Evolutionary conservation across 2,329 filamentous ascomycete species (phyloP), one percentile per base, ranked within the genome.

Genomic region (Trichoderma brevicompactum): DNA sequence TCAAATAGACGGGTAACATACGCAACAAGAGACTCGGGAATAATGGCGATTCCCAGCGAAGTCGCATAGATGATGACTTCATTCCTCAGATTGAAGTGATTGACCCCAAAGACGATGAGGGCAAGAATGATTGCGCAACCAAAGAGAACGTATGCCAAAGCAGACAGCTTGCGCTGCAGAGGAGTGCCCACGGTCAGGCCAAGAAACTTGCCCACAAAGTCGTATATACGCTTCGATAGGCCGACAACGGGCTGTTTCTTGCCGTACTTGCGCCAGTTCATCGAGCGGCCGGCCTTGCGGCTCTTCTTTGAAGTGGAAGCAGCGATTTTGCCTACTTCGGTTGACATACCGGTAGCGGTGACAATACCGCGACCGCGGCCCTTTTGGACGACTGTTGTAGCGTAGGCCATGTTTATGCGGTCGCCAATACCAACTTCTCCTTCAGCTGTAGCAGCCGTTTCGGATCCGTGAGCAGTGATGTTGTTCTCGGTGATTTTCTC

Each of bases 101-200:
- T 86, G 59, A 83, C 85, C 0, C 79, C 83, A 72, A 87, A 87
- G 10, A 87, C 85, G 49, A 87, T 81, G 64, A 87, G 80, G 34
- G 84, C 84, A 34, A 87, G 77, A 19, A 86, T 72, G 10, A 86
- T 74, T n/a, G 85, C 92, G 67, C 91, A 88, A 53, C 84, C 87
- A 73, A 94, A 93, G 2, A 95, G 85, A 7, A 91, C 79, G 65
- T 93, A 89, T 10, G 92, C 92, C 66, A 95, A 83, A 70, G 91
- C 90, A 66, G 89, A 90, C 58, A 95, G 81, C 77, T 92, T 93
- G 69, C 89, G 86, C 77, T 94, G 91, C 55, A 95, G 80, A 3
- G 92, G 92, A 2, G 92, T 95, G 36, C 92, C 92, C 66, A 88
- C 82, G 4, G 82, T 84, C 32, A 87, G 73, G 55, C 84, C 87